phyloP scores from a whole-genome alignment of 169 alveolate species.

The Plasmodium vivax region DNA sequence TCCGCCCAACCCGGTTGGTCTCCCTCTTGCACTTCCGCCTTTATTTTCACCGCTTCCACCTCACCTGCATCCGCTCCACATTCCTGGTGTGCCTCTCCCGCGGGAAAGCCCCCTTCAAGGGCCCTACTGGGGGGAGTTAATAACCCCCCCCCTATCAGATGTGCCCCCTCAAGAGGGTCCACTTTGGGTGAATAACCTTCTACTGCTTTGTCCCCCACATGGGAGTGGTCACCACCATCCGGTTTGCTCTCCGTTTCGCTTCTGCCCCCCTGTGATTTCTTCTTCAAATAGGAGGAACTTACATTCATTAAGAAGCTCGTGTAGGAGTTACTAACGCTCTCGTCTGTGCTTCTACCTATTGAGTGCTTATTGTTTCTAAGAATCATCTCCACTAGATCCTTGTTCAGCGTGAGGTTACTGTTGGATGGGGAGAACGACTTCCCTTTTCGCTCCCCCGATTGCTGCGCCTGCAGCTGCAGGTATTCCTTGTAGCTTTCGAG shows the following conservation, averaged over 20 bases:
- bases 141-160: not conserved
- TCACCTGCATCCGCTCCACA: not conserved
- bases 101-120: not conserved
- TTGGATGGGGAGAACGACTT: not conserved
- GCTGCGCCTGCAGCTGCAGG: not conserved
- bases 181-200: not conserved
- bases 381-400: constrained; percentile 38
- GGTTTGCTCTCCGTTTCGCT: not conserved
- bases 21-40: not conserved
- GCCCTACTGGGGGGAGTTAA: not conserved
- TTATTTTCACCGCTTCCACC: not conserved
- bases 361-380: constrained; percentile 35
- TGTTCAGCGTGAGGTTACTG: constrained; percentile 8
- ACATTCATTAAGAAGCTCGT: constrained; percentile 45
- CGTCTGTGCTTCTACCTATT: not conserved
- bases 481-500: not conserved
- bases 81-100: not conserved
- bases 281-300: constrained; percentile 36
- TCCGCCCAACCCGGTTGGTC: not conserved
- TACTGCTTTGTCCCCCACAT: not conserved
- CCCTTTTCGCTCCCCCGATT: not conserved
- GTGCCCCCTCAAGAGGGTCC: not conserved
- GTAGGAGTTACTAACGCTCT: constrained; percentile 6
- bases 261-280: not conserved
- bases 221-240: not conserved